Percentiles rank a stretch among this genome's conserved stretches.
phyloP scores from a whole-genome alignment of 2,329 filamentous ascomycete species.

The Cytospora leucostoma region DNA sequence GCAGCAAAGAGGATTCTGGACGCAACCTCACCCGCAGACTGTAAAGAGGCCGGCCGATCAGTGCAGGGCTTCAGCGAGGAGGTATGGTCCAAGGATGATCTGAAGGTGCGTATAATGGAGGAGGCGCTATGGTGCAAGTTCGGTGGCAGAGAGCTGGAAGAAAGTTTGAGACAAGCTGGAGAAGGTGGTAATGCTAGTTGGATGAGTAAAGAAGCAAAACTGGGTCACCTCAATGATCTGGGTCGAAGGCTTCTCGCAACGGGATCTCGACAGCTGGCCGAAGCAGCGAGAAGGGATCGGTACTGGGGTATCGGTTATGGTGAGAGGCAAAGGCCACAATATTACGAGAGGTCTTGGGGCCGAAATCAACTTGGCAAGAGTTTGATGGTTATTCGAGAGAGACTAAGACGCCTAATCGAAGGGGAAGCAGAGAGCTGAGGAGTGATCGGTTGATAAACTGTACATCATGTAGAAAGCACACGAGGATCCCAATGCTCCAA shows the following conservation, averaged over 20 bases:
- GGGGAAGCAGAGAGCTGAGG: not conserved
- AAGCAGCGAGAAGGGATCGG: not conserved
- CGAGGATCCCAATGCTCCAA: too few relatives aligned
- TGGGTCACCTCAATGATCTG: not conserved
- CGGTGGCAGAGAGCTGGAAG: not conserved
- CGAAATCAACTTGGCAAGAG: not conserved
- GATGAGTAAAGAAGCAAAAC: not conserved
- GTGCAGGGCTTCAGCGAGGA: slow-evolving; percentile 1
- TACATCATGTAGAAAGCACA: too few relatives aligned
- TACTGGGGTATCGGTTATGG: not conserved
- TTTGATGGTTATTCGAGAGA: not conserved
- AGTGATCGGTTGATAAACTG: not conserved
- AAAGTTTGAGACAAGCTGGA: not conserved
- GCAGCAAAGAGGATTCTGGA: slow-evolving; percentile 1
- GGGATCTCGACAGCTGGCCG: not conserved
- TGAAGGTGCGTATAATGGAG: slow-evolving; percentile 10
- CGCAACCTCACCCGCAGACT: not conserved
- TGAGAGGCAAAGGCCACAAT: not conserved
- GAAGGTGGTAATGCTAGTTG: not conserved
- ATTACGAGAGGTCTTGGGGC: not conserved
- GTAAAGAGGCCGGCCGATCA: slow-evolving; percentile 6
- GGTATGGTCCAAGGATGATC: slow-evolving; percentile 4
- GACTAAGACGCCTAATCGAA: not conserved
- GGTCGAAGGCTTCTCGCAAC: not conserved
- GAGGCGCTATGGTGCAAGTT: slow-evolving; percentile 1